Conservation (phyloP, 495 filamentous ascomycete species). For the Annulohypoxylon bovei region DNA sequence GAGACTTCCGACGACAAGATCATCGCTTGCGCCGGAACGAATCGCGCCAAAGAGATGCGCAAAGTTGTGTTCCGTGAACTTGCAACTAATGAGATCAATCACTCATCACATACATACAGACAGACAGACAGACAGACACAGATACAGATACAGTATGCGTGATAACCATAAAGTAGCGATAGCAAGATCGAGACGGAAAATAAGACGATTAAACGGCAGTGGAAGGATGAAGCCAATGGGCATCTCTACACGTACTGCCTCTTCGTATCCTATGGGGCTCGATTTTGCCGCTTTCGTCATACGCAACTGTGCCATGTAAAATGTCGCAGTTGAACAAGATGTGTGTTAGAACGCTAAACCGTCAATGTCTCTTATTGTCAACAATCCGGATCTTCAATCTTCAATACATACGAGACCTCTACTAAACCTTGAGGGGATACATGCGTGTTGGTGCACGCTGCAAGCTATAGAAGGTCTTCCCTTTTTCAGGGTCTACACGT, state of each 20-base stretch:
- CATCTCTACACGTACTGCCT: conserved; percentile 8
- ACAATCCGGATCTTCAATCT: conserved; percentile 15
- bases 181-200: conserved; percentile 14
- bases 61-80: not conserved
- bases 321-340: conserved; percentile 15
- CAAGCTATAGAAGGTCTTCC: conserved; percentile 17
- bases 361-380: conserved; percentile 18
- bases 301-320: conserved; percentile 17
- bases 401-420: conserved; percentile 6
- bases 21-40: conserved; percentile 15
- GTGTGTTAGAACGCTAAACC: conserved; percentile 5
- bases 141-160: conserved; percentile 1
- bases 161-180: conserved; percentile 10
- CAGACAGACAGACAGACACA: no score
- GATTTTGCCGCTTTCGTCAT: conserved; percentile 44
- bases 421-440: not conserved
- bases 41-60: conserved; percentile 1
- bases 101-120: not conserved
- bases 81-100: not conserved
- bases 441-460: conserved; percentile 15
- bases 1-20: conserved; percentile 12
- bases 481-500: conserved; percentile 15
- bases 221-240: conserved; percentile 8
- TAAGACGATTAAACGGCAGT: conserved; percentile 8
- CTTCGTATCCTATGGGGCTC: conserved; percentile 22